Percentiles rank a stretch among this genome's conserved stretches.
Evolutionary conservation across 352 stramenopile species (phyloP).

Genomic region (Phytophthora palmivora): DNA sequence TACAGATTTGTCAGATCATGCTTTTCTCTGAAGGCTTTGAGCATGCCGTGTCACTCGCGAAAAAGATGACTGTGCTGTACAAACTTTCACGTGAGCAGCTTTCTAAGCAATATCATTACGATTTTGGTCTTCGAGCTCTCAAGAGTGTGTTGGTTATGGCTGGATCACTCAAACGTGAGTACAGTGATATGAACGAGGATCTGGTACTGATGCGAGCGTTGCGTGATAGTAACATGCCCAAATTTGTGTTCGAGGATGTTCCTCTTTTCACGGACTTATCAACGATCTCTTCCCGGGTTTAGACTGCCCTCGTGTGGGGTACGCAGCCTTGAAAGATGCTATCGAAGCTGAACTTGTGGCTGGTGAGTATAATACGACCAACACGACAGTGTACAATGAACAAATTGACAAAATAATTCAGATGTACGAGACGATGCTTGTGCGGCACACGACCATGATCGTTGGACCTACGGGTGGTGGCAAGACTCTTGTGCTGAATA

Average conservation of each 20-base stretch:
- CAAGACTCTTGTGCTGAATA: slow-evolving; percentile 94
- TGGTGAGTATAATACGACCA: slow-evolving; percentile 83
- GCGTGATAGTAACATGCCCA: slow-evolving; percentile 96
- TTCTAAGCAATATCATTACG: slow-evolving; percentile 96
- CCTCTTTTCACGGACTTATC: slow-evolving; percentile 95
- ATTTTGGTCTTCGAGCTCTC: slow-evolving; percentile 94
- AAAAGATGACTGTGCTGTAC: slow-evolving; percentile 97
- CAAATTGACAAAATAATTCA: slow-evolving; percentile 98
- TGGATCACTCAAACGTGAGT: slow-evolving; percentile 93
- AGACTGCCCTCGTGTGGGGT: slow-evolving; percentile 93
- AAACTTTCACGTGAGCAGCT: slow-evolving; percentile 95
- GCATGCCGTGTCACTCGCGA: slow-evolving; percentile 87
- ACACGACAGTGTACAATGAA: slow-evolving; percentile 79
- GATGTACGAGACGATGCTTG: slow-evolving; percentile 97
- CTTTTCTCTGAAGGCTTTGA: slow-evolving; percentile 95
- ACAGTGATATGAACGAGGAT: slow-evolving; percentile 93
- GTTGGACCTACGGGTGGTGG: slow-evolving; percentile 93
- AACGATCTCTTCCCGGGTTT: slow-evolving; percentile 95
- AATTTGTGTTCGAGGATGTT: slow-evolving; percentile 97
- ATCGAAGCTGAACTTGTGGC: slow-evolving; percentile 88
- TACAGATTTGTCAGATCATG: slow-evolving; percentile 96
- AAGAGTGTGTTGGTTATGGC: slow-evolving; percentile 96
- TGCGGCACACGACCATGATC: slow-evolving; percentile 97
- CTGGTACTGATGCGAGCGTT: slow-evolving; percentile 95
- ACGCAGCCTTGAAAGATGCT: slow-evolving; percentile 89